Conservation (phyloP, 1,284 basidiomycete genomes). For the Macrocybe sp. region DNA sequence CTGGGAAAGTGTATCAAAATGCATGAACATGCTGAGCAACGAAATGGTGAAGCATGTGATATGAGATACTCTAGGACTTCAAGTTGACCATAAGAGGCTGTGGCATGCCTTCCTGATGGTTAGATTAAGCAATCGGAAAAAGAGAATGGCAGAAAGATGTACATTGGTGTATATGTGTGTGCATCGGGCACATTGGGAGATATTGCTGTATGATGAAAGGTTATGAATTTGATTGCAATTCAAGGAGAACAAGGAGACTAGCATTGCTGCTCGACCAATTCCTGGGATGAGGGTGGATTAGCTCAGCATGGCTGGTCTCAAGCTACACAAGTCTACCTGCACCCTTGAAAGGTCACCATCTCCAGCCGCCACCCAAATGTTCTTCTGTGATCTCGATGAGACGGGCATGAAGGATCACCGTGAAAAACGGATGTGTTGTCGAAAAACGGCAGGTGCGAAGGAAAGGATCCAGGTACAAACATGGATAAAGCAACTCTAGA, state of each 20-base stretch:
- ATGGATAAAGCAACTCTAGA: no score
- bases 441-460: no score
- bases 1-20: conserved; percentile 31
- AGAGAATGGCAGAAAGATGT: conserved; percentile 18
- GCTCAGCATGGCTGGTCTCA: no score
- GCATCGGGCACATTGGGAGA: conserved; percentile 77
- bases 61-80: conserved; percentile 77
- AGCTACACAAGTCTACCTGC: no score
- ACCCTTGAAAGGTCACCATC: conserved; percentile 71
- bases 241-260: no score
- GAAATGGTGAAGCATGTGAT: conserved; percentile 45
- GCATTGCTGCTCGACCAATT: conserved; percentile 54
- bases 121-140: conserved; percentile 9
- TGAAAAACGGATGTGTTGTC: no score
- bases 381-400: no score
- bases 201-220: conserved; percentile 43
- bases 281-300: conserved; percentile 28
- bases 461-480: no score
- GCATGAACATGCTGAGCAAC: conserved; percentile 3
- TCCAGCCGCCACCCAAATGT: conserved; percentile 87
- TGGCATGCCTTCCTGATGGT: conserved; percentile 69
- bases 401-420: no score
- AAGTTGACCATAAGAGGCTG: conserved; percentile 85
- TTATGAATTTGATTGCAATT: conserved; percentile 24
- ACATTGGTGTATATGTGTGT: conserved; percentile 88